Base-by-base conservation (phyloP, 1,139 yeast species). In the Magnusiomyces magnusii region DNA sequence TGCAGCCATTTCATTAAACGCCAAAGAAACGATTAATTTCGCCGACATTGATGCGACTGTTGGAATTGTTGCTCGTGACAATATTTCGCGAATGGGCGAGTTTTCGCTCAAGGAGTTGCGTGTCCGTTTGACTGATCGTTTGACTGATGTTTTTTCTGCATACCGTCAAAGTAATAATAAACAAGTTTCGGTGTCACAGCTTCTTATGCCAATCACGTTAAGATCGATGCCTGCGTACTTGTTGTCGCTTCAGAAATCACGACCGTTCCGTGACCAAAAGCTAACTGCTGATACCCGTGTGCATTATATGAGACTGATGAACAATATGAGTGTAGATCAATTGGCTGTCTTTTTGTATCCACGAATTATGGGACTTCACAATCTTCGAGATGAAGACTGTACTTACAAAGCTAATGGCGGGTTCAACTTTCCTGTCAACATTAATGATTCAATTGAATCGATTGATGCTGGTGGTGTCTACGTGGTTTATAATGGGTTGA, bases 31-130 rank as follows among this genome's bases (percentile, higher is more conserved):
- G 2, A 87, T 89, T 74, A 82, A 84, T 63, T 88, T 86, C 70
- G 84, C 87, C n/a, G 96, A 92, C 69, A 89, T 87, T 68, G 96
- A 91, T 68, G 83, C 95, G 0, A 78, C 88, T 2, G 76, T 84
- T 53, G 81, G 89, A 50, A 76, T 95, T n/a, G 78, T 92, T 58
- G 77, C 89, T 1, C 82, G 93, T 64, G 92, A 89, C 65, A 79
- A 89, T 1, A 71, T 87, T 47, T 77, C 83, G 9, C 82, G 83
- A 61, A 70, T 87, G 54, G 87, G 87, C 5, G 59, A 62, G 19
- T 78, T 77, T 57, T 80, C 83, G 54, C 76, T 88, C 56, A 75
- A 75, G 54, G 86, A 84, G 54, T 76, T 91, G 54, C 78, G 93
- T 59, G 81, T 81, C 57, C 80, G 85, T 0, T 76, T 91, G 44